A percentile compares a stretch with the other conserved stretches of the same genome.
phyloP scores from a whole-genome alignment of 2,329 filamentous ascomycete genomes.

The Fusarium miscanthi region DNA sequence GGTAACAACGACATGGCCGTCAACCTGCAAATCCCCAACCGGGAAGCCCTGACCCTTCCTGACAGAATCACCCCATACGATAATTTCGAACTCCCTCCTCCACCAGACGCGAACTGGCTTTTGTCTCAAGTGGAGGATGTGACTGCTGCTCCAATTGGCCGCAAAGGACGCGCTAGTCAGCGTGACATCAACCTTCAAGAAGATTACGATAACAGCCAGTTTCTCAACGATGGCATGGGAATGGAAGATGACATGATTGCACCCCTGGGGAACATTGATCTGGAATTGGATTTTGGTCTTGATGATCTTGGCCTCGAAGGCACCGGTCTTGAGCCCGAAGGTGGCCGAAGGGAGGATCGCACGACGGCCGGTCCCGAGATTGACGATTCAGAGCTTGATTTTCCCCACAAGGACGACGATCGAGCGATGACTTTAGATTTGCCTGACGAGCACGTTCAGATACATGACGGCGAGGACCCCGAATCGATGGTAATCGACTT shows the following conservation, averaged over 20 bases:
- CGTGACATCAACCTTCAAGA: slow-evolving; percentile 76
- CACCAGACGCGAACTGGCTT: slow-evolving; percentile 88
- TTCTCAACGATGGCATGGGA: slow-evolving; percentile 75
- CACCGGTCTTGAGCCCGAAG: slow-evolving; percentile 72
- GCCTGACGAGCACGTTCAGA: slow-evolving; percentile 65
- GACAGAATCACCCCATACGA: slow-evolving; percentile 95
- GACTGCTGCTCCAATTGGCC: slow-evolving; percentile 63
- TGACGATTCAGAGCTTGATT: slow-evolving; percentile 69
- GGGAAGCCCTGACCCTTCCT: slow-evolving; percentile 87
- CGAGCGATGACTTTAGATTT: slow-evolving; percentile 66
- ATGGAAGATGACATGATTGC: slow-evolving; percentile 68
- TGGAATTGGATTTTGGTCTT: slow-evolving; percentile 80
- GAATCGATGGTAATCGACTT: slow-evolving; percentile 75
- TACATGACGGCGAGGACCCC: slow-evolving; percentile 72
- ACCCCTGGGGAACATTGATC: slow-evolving; percentile 73
- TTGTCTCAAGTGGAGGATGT: slow-evolving; percentile 78
- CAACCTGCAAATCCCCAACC: slow-evolving; percentile 81
- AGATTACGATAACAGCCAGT: slow-evolving; percentile 80
- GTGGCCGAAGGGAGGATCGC: slow-evolving; percentile 79
- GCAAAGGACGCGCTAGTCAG: slow-evolving; percentile 68
- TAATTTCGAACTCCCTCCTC: slow-evolving; percentile 78
- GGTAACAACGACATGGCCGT: slow-evolving; percentile 96
- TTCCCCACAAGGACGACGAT: slow-evolving; percentile 66
- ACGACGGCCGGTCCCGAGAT: slow-evolving; percentile 44
- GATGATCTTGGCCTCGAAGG: slow-evolving; percentile 78